phyloP scores from a whole-genome alignment of 2,329 filamentous ascomycete genomes.

The Myrmaecium sp. region DNA sequence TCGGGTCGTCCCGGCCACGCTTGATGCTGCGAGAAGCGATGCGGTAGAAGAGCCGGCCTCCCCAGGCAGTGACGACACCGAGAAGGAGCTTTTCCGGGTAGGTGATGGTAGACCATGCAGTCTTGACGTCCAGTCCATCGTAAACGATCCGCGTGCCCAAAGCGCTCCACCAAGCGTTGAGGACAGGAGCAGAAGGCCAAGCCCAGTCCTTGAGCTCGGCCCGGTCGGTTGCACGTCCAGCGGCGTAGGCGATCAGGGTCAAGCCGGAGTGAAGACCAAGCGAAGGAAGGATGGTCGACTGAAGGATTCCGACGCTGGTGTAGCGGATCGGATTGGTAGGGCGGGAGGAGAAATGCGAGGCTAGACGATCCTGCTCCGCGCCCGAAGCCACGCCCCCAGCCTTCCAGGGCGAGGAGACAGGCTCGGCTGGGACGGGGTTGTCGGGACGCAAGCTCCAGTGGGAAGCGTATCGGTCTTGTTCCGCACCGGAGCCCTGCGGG shows the following conservation, averaged over 20 bases:
- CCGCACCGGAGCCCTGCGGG: slow-evolving; percentile 6
- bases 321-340: slow-evolving; percentile 3
- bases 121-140: slow-evolving; percentile 27
- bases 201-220: slow-evolving; percentile 44
- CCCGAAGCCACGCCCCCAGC: slow-evolving; percentile 1
- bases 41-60: slow-evolving; percentile 37
- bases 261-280: slow-evolving; percentile 36
- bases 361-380: slow-evolving; percentile 4
- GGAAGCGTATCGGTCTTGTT: slow-evolving; percentile 4
- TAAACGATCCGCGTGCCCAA: slow-evolving; percentile 35
- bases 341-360: slow-evolving; percentile 3
- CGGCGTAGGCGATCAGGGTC: slow-evolving; percentile 33
- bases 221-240: slow-evolving; percentile 34
- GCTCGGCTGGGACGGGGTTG: slow-evolving; percentile 2
- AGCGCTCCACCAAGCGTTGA: slow-evolving; percentile 44
- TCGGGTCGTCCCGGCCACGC: slow-evolving; percentile 37
- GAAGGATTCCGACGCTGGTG: slow-evolving; percentile 32
- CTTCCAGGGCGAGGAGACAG: slow-evolving; percentile 1
- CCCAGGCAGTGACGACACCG: slow-evolving; percentile 40
- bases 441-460: slow-evolving; percentile 2
- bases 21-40: slow-evolving; percentile 31
- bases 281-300: slow-evolving; percentile 37
- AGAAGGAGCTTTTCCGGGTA: slow-evolving; percentile 40
- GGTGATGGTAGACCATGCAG: slow-evolving; percentile 31
- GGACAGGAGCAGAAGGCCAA: slow-evolving; percentile 37